A percentile compares a stretch with the other conserved stretches of the same genome.
Evolutionary conservation across 441 rosid genomes (phyloP).

Genomic region (Macaranga tanarius): DNA sequence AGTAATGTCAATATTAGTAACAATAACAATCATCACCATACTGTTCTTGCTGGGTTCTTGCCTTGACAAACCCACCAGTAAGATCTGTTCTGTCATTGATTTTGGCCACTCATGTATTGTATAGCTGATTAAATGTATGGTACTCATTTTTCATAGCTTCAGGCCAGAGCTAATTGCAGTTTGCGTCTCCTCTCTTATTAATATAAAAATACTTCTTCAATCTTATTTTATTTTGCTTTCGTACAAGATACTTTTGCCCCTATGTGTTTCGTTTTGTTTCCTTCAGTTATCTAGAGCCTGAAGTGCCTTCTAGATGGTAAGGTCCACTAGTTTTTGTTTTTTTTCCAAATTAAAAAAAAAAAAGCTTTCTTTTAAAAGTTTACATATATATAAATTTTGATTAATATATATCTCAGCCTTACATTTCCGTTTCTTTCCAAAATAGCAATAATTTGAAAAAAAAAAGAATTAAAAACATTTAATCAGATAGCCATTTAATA

Average conservation of each 20-base stretch:
- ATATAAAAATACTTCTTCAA: background rate
- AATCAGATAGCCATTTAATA: background rate
- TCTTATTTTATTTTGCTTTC: too few species aligned
- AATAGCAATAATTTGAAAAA: too few species aligned
- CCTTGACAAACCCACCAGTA: conserved; percentile 5
- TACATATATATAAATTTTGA: too few species aligned
- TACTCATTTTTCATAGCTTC: background rate
- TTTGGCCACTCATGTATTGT: background rate
- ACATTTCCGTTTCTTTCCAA: too few species aligned
- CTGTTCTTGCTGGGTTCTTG: conserved; percentile 5
- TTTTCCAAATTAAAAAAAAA: too few species aligned
- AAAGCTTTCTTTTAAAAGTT: background rate
- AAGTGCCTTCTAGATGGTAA: too few species aligned
- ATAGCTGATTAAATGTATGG: background rate
- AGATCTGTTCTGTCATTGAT: background rate
- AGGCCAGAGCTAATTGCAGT: background rate
- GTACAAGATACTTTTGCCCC: too few species aligned
- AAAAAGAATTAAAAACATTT: too few species aligned
- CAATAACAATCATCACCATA: conserved; percentile 1
- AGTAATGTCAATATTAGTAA: background rate
- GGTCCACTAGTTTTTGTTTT: too few species aligned
- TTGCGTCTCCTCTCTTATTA: background rate
- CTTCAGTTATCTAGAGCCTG: too few species aligned
- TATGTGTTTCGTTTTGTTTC: too few species aligned
- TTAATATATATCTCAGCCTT: too few species aligned